These are phyloP conservation scores for Microdochium bolleyi DNA, from an alignment of 2,329 filamentous ascomycete species.

Conservation along the genomic window DNA sequence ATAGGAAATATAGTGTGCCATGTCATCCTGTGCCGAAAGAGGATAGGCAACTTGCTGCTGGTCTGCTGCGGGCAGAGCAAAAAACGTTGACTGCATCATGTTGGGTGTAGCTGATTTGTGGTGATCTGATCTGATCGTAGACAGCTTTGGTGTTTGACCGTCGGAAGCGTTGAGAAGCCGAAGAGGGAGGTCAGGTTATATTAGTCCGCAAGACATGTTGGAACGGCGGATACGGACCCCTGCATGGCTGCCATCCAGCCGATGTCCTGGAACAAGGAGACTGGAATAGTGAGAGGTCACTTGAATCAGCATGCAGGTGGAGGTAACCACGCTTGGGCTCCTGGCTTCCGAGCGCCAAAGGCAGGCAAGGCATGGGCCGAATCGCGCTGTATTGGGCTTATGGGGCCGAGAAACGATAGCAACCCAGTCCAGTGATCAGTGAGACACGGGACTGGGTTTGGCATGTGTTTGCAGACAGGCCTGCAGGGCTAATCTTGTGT, in stretches of 20 bases:
- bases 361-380: conserved; percentile 7
- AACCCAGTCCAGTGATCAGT: conserved; percentile 4
- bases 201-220: not conserved
- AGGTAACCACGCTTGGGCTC: not conserved
- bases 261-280: not conserved
- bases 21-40: conserved; percentile 11
- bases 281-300: not conserved
- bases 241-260: not conserved
- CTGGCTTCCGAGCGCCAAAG: not conserved
- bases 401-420: conserved; percentile 25
- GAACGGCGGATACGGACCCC: not conserved
- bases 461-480: conserved; percentile 22
- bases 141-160: not conserved
- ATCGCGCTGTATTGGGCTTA: conserved; percentile 22
- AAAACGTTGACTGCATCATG: not conserved
- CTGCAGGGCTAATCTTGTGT: conserved; percentile 21
- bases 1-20: conserved; percentile 10
- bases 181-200: not conserved
- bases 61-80: not conserved
- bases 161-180: not conserved
- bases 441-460: conserved; percentile 25
- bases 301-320: not conserved
- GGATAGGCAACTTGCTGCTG: conserved; percentile 2
- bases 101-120: not conserved
- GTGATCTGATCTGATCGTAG: not conserved